Evolutionary conservation across 2,329 filamentous ascomycete genomes (phyloP).

Genomic region (Capronia coronata): DNA sequence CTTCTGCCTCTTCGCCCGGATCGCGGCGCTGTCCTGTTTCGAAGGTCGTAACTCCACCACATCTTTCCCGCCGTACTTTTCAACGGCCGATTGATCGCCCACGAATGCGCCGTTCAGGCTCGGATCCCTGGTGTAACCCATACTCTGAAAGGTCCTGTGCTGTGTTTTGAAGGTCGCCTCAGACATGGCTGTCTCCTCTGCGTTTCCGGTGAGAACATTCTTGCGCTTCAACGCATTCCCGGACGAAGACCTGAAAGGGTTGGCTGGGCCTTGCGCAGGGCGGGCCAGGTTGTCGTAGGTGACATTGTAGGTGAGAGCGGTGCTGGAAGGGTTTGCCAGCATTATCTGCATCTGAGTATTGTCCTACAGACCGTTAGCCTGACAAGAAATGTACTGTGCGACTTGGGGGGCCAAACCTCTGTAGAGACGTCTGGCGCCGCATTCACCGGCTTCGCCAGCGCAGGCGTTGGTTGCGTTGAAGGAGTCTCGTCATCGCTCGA

Average conservation of each 20-base stretch:
- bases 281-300: slow-evolving; percentile 67
- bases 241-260: slow-evolving; percentile 64
- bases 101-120: slow-evolving; percentile 40
- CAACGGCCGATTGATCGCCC: slow-evolving; percentile 43
- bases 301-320: slow-evolving; percentile 47
- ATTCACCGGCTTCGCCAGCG: slow-evolving; percentile 35
- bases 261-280: slow-evolving; percentile 61
- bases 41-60: slow-evolving; percentile 50
- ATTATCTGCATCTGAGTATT: slow-evolving; percentile 46
- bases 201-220: slow-evolving; percentile 76
- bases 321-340: slow-evolving; percentile 47
- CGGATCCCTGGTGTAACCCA: slow-evolving; percentile 49
- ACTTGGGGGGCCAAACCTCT: slow-evolving; percentile 49
- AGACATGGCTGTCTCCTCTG: slow-evolving; percentile 81
- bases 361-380: slow-evolving; percentile 40
- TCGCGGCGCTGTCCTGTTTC: slow-evolving; percentile 64
- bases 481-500: slow-evolving; percentile 45
- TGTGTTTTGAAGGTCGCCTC: slow-evolving; percentile 85
- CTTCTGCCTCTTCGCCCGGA: slow-evolving; percentile 69
- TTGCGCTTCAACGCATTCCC: slow-evolving; percentile 62
- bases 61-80: slow-evolving; percentile 45
- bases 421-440: slow-evolving; percentile 50
- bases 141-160: slow-evolving; percentile 72
- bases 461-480: slow-evolving; percentile 21
- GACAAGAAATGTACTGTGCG: slow-evolving; percentile 13